Conservation (phyloP, 1,284 basidiomycete species). For the Microbotryomycetes sp. region DNA sequence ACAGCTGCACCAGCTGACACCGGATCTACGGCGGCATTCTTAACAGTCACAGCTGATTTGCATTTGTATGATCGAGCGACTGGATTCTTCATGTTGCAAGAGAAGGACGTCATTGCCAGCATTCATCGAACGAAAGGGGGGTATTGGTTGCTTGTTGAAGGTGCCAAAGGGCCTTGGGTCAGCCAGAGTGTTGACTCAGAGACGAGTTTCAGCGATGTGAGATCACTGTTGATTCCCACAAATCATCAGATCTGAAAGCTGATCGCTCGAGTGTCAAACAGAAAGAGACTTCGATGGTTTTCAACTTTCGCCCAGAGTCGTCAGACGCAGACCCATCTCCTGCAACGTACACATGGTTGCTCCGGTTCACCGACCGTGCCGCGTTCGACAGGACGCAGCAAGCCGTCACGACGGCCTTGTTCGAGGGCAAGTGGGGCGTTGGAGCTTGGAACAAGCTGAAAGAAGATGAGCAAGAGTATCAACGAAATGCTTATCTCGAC, state of each 20-base stretch:
- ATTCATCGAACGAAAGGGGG: constrained; percentile 36
- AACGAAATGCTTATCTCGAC: constrained; percentile 46
- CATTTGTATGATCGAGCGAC: constrained; percentile 65
- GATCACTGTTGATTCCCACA: neutral
- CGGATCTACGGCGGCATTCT: constrained; percentile 11
- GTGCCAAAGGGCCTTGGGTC: constrained; percentile 49
- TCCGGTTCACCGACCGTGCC: constrained; percentile 19
- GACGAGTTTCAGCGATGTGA: constrained; percentile 54
- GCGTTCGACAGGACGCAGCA: constrained; percentile 41
- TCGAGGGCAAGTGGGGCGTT: constrained; percentile 46
- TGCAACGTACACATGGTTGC: constrained; percentile 33
- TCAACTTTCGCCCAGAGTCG: constrained; percentile 28
- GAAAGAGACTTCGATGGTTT: constrained; percentile 31
- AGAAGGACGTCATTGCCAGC: constrained; percentile 52
- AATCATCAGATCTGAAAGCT: neutral
- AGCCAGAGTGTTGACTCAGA: constrained; percentile 45
- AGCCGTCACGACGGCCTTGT: constrained; percentile 75
- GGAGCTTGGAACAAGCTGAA: constrained; percentile 40
- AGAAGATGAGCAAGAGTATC: constrained; percentile 56
- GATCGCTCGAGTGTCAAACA: neutral
- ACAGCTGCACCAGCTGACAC: constrained; percentile 6
- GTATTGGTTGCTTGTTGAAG: constrained; percentile 56
- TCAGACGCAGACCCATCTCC: neutral
- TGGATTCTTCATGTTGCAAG: constrained; percentile 67
- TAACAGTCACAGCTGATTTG: constrained; percentile 47